These are phyloP conservation scores for Dactylellina parvicollis DNA, from an alignment of 2,329 filamentous ascomycete genomes.

Conservation along the genomic window DNA sequence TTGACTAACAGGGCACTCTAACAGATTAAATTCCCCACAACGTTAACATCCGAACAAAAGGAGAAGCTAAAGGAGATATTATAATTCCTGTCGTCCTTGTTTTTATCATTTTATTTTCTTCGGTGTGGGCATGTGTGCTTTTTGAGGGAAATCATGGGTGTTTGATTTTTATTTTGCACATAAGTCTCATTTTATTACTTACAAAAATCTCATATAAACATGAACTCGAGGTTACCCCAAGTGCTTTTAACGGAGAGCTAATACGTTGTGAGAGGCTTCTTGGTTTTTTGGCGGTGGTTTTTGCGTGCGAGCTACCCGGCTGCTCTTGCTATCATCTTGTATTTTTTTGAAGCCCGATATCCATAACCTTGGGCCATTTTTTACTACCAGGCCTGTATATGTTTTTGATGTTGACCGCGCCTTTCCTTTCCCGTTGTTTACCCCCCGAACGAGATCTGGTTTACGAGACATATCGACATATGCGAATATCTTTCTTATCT, in stretches of 20 bases:
- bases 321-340: too few species aligned
- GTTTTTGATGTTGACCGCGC: not conserved
- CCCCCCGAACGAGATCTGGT: not conserved
- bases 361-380: too few species aligned
- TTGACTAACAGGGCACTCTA: not conserved
- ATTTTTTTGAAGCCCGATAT: too few species aligned
- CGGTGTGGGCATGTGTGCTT: slow-evolving; percentile 9
- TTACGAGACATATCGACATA: not conserved
- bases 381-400: too few species aligned
- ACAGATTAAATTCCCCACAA: slow-evolving; percentile 75
- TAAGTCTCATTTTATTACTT: not conserved
- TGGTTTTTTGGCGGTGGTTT: too few species aligned
- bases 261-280: too few species aligned
- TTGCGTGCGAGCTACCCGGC: too few species aligned
- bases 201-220: not conserved
- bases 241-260: too few species aligned
- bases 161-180: not conserved
- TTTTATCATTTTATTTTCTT: slow-evolving; percentile 13
- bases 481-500: not conserved
- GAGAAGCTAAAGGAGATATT: slow-evolving; percentile 81
- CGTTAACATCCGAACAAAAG: slow-evolving; percentile 80
- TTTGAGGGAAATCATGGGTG: slow-evolving; percentile 9
- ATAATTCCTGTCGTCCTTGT: slow-evolving; percentile 12
- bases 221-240: not conserved
- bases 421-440: not conserved